Percentiles rank a stretch among this genome's conserved stretches.
These are phyloP conservation scores for Lithocarpus polystachyus DNA, from an alignment of 306 rosid genomes.

Conservation along the genomic window DNA sequence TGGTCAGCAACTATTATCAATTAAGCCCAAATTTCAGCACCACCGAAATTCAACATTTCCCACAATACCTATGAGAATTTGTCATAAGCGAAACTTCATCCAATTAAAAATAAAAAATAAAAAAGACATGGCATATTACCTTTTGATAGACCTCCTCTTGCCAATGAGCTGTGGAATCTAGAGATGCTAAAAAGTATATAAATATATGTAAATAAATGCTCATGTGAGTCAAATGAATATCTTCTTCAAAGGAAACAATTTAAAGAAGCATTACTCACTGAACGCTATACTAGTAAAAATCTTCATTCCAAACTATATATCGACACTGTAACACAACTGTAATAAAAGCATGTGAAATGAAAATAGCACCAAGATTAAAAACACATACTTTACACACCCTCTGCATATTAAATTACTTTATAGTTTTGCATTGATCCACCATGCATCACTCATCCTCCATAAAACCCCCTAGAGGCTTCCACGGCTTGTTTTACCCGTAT, in stretches of 20 bases:
- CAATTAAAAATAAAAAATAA: not conserved
- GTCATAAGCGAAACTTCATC: not conserved
- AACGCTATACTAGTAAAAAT: not conserved
- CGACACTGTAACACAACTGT: not conserved
- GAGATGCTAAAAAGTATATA: conserved; percentile 51
- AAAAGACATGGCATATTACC: conserved; percentile 39
- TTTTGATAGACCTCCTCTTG: conserved; percentile 81
- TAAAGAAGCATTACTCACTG: not conserved
- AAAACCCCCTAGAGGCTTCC: no score
- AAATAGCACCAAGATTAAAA: not conserved
- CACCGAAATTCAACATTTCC: not conserved
- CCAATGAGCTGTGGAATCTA: conserved; percentile 80
- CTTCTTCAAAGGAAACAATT: not conserved
- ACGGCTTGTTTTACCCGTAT: no score
- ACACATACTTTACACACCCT: not conserved
- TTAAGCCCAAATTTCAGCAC: not conserved
- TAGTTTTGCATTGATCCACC: not conserved
- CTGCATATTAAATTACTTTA: not conserved
- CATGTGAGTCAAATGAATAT: not conserved
- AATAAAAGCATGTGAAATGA: not conserved
- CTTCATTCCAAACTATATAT: not conserved
- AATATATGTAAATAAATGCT: conserved; percentile 1
- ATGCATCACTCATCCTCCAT: no score
- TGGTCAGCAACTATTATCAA: not conserved
- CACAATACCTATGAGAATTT: not conserved